These are phyloP conservation scores for Favolaschia claudopus DNA, from an alignment of 768 basidiomycete genomes.

Conservation along the genomic window DNA sequence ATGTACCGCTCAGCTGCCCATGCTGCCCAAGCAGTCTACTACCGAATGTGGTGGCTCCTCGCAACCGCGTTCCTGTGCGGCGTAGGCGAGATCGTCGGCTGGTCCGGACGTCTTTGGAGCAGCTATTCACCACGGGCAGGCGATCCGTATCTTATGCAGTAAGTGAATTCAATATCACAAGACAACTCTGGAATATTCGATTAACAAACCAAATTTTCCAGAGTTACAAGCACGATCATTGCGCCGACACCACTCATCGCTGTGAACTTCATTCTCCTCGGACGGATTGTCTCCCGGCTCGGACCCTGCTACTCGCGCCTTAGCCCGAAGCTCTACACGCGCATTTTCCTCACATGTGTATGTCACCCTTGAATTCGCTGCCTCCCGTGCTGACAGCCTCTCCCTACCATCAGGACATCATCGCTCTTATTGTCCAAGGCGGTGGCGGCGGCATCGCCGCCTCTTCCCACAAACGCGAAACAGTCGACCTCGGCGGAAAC, in stretches of 20 bases:
- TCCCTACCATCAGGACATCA: conserved; percentile 28
- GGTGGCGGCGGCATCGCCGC: conserved; percentile 50
- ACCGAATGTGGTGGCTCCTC: conserved; percentile 59
- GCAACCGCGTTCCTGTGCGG: conserved; percentile 58
- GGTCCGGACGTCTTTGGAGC: conserved; percentile 64
- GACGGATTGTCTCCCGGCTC: conserved; percentile 38
- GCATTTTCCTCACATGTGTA: conserved; percentile 19
- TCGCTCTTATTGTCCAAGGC: conserved; percentile 48
- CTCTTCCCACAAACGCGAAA: conserved; percentile 15
- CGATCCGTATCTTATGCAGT: conserved; percentile 51
- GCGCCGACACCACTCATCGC: conserved; percentile 66
- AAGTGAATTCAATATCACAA: no score
- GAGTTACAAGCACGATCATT: conserved; percentile 54
- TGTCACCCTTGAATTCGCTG: background rate
- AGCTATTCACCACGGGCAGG: conserved; percentile 33
- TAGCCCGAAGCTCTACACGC: conserved; percentile 19
- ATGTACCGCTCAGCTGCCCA: conserved; percentile 48
- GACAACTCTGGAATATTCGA: no score
- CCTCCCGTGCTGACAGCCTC: background rate
- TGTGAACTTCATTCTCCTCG: conserved; percentile 51
- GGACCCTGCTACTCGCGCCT: conserved; percentile 49
- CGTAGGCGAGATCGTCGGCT: conserved; percentile 59
- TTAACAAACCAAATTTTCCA: no score
- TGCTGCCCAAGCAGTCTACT: conserved; percentile 49
- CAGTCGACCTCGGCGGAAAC: conserved; percentile 23